Evolutionary conservation across 148 eudicot species (phyloP).

Genomic region (Silene uniflora): DNA sequence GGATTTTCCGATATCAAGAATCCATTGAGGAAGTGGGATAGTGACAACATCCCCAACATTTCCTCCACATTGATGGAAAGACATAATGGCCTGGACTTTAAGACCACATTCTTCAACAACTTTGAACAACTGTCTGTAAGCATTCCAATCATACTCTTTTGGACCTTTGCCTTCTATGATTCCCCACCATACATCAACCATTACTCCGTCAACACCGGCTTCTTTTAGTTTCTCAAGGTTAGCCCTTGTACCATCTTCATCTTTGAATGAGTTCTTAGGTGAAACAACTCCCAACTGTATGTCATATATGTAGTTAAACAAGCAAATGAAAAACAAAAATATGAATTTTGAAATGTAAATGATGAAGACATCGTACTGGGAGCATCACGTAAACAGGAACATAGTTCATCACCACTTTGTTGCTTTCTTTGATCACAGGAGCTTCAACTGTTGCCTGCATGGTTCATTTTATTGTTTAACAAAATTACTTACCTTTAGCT

Average conservation of each 20-base stretch:
- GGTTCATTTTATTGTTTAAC: neutral
- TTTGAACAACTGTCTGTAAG: constrained; percentile 41
- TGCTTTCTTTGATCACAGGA: neutral
- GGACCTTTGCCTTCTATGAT: constrained; percentile 58
- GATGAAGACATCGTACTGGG: constrained; percentile 12
- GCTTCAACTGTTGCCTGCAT: constrained; percentile 17
- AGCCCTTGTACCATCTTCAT: constrained; percentile 18
- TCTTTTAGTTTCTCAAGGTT: constrained; percentile 25
- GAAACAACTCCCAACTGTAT: constrained; percentile 26
- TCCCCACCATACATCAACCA: constrained; percentile 89
- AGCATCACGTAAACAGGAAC: constrained; percentile 34
- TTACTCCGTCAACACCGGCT: constrained; percentile 63
- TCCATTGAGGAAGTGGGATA: constrained; percentile 85
- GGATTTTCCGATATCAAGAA: constrained; percentile 51
- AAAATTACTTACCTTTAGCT: too few species aligned
- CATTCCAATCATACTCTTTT: constrained; percentile 53
- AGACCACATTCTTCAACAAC: constrained; percentile 45
- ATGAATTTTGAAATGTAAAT: too few species aligned
- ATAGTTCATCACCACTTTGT: constrained; percentile 25
- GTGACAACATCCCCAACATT: constrained; percentile 45
- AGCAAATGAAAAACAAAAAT: too few species aligned
- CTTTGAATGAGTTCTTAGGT: constrained; percentile 17
- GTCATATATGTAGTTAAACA: too few species aligned
- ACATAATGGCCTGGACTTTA: constrained; percentile 63
- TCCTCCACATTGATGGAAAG: constrained; percentile 67